Base-by-base conservation (phyloP, 345 rosid genomes). In the Dovyalis caffra region DNA sequence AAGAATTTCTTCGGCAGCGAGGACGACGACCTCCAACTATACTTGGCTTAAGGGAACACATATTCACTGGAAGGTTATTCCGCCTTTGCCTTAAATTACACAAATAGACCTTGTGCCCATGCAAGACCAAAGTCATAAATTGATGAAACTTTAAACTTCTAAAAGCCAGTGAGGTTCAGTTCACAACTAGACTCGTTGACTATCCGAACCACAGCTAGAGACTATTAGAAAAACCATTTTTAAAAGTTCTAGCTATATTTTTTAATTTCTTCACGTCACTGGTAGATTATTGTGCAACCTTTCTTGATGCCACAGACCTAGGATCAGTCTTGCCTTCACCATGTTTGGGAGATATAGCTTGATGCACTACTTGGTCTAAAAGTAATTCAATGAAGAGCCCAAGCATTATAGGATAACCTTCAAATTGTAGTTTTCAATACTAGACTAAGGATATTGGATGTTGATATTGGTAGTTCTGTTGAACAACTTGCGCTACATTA, bases 61-160 rank as follows among this genome's bases (percentile, higher is more conserved):
- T 95, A 81, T 95, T 95, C 78, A 95, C 99, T 33, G 99, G 97
- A 84, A 95, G 99, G 99, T 92, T 70, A 71, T 77, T 68, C 68
- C 64, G 43, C 72, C 66, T 53, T 29, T 57, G 62, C 67, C 28
- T 69, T 47, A 64, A 26, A 7, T 60, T 6, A 35, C 29, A 47
- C 57, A 23, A 23, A 34, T n/a, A 51, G 49, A 35, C 66, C 31
- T 66, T 49, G 34, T 67, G 69, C 53, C 43, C 40, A 15, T 65
- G 64, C 26, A 58, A 74, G 61, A 61, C 21, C 65, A 37, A 47
- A 33, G 65, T 20, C 34, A 34, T 75, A 68, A 14, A 51, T 35
- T 76, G 47, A 3, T 51, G 57, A 62, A 53, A 53, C 74, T 75
- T 26, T 58, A 66, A 12, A 38, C 51, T 66, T n/a, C 5, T 66